Percentiles rank a stretch among this genome's conserved stretches.
Conservation (phyloP, 805 yeast species). For the Clavispora phyllophila region DNA sequence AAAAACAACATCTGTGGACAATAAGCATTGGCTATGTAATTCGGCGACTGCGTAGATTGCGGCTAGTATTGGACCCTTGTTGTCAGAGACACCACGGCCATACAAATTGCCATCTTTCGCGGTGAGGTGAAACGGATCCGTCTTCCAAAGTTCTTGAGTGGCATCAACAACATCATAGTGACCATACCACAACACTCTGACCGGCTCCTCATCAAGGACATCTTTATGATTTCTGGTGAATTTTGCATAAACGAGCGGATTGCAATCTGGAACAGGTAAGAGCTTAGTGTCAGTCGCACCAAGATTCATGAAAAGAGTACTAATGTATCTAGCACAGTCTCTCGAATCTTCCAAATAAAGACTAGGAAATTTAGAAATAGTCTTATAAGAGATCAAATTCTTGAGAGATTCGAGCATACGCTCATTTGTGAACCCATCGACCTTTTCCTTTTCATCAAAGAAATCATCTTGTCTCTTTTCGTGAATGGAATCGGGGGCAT, state of each 20-base stretch:
- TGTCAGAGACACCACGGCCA: slow-evolving; percentile 92
- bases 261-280: slow-evolving; percentile 70
- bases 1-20: slow-evolving; percentile 73
- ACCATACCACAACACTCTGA: slow-evolving; percentile 78
- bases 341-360: slow-evolving; percentile 72
- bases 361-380: slow-evolving; percentile 74
- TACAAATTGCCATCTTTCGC: slow-evolving; percentile 81
- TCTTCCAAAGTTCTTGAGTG: slow-evolving; percentile 57
- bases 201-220: slow-evolving; percentile 7
- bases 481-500: slow-evolving; percentile 14
- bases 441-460: background rate
- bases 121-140: slow-evolving; percentile 72
- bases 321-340: slow-evolving; percentile 75
- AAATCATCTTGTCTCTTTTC: background rate
- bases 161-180: slow-evolving; percentile 95
- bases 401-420: slow-evolving; percentile 58
- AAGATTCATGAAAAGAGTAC: slow-evolving; percentile 53
- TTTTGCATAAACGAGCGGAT: slow-evolving; percentile 78
- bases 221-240: slow-evolving; percentile 41
- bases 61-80: slow-evolving; percentile 89
- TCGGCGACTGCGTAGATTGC: slow-evolving; percentile 85
- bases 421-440: slow-evolving; percentile 37
- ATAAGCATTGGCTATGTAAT: slow-evolving; percentile 43
- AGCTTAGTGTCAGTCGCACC: slow-evolving; percentile 69
- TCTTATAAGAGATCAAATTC: slow-evolving; percentile 60